phyloP scores from a whole-genome alignment of 805 yeast species.

The Pichia californica region DNA sequence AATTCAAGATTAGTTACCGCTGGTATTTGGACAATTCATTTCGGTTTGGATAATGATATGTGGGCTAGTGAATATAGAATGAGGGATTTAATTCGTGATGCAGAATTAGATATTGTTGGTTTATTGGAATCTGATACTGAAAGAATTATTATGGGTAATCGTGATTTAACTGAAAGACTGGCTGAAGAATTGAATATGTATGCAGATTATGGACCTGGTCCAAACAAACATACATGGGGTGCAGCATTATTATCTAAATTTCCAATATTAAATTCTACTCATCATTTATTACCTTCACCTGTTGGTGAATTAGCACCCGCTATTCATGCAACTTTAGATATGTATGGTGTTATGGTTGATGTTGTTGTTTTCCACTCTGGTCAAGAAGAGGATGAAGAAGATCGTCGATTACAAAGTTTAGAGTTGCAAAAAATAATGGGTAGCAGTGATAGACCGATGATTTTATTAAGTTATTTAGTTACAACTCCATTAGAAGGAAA shows the following conservation, averaged over 20 bases:
- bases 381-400: slow-evolving; percentile 95
- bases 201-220: slow-evolving; percentile 96
- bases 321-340: slow-evolving; percentile 89
- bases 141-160: slow-evolving; percentile 87
- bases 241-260: slow-evolving; percentile 86
- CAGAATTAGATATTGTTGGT: slow-evolving; percentile 88
- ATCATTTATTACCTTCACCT: slow-evolving; percentile 90
- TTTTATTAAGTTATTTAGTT: slow-evolving; percentile 84
- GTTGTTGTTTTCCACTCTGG: slow-evolving; percentile 97
- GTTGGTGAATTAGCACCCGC: slow-evolving; percentile 99
- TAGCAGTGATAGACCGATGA: slow-evolving; percentile 70
- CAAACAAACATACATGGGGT: slow-evolving; percentile 98
- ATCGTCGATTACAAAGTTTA: slow-evolving; percentile 78
- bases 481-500: slow-evolving; percentile 84
- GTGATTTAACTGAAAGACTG: slow-evolving; percentile 85
- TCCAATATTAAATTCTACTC: slow-evolving; percentile 87
- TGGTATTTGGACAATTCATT: slow-evolving; percentile 98
- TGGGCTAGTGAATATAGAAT: slow-evolving; percentile 94
- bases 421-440: slow-evolving; percentile 78
- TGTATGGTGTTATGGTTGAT: slow-evolving; percentile 82
- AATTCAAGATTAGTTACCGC: slow-evolving; percentile 75
- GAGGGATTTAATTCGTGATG: slow-evolving; percentile 74
- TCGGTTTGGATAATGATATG: slow-evolving; percentile 95
- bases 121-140: slow-evolving; percentile 90
- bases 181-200: slow-evolving; percentile 94